Conservation (phyloP, 176 grass and related monocot genomes). For the Cenchrus americanus region DNA sequence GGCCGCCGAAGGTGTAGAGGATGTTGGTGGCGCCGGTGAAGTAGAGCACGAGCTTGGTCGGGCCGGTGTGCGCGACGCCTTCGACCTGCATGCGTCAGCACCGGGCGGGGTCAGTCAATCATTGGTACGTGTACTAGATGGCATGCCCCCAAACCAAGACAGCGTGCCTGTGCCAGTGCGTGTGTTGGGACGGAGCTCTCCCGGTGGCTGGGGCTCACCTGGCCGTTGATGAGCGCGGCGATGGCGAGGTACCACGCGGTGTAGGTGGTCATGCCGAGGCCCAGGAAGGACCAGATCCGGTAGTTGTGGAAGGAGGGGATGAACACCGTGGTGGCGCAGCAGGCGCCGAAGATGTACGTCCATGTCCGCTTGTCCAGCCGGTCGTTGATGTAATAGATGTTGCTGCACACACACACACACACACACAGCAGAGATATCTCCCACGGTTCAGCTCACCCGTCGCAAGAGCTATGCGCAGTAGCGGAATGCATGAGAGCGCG, state of each 20-base stretch:
- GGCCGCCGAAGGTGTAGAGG: conserved; percentile 92
- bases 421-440: too few relatives aligned
- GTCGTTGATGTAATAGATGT: conserved; percentile 92
- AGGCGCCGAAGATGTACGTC: conserved; percentile 91
- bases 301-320: conserved; percentile 94
- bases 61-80: conserved; percentile 56
- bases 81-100: conserved; percentile 42
- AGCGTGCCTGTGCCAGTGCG: neutral
- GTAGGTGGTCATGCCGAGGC: conserved; percentile 88
- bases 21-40: conserved; percentile 97
- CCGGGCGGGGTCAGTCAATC: conserved; percentile 8
- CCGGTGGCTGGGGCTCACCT: conserved; percentile 33
- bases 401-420: conserved; percentile 16
- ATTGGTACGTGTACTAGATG: neutral
- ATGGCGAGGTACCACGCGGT: conserved; percentile 86
- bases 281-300: conserved; percentile 93
- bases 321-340: conserved; percentile 87
- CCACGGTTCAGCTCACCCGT: neutral
- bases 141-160: neutral
- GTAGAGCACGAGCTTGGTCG: conserved; percentile 74
- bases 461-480: neutral
- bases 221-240: conserved; percentile 68
- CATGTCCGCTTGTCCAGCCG: conserved; percentile 87
- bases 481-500: too few relatives aligned
- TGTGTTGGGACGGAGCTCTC: conserved; percentile 26